Conservation (phyloP, 2,329 filamentous ascomycete genomes). For the Fulvia fulva region DNA sequence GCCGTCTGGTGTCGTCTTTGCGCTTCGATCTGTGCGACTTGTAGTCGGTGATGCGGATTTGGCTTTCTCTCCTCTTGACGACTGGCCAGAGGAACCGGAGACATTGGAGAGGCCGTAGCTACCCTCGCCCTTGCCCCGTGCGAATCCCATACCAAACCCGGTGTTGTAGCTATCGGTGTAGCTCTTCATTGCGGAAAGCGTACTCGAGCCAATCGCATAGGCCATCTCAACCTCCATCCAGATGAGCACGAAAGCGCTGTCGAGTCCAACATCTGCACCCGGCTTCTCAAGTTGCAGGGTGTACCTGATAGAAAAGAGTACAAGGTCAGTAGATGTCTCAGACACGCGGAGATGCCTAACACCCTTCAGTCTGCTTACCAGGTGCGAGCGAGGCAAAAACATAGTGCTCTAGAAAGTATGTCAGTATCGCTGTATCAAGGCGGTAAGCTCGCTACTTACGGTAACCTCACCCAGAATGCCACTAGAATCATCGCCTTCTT, state of each 20-base stretch:
- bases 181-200: constrained; percentile 40
- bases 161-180: constrained; percentile 42
- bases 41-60: constrained; percentile 4
- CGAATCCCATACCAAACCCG: constrained; percentile 35
- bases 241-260: constrained; percentile 33
- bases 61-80: constrained; percentile 19
- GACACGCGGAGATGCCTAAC: no score
- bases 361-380: no score
- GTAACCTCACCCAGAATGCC: constrained; percentile 38
- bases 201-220: constrained; percentile 41
- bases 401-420: constrained; percentile 28
- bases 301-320: no score
- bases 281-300: constrained; percentile 26
- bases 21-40: constrained; percentile 1
- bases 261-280: constrained; percentile 31
- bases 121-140: constrained; percentile 27
- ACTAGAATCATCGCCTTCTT: constrained; percentile 35
- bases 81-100: constrained; percentile 17
- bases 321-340: no score
- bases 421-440: neutral
- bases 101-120: constrained; percentile 28
- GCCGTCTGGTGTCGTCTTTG: neutral
- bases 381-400: constrained; percentile 35
- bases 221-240: constrained; percentile 39
- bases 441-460: constrained; percentile 24